A percentile compares a stretch with the other conserved stretches of the same genome.
Conservation (phyloP, 306 rosid species). For the Glycine soja region DNA sequence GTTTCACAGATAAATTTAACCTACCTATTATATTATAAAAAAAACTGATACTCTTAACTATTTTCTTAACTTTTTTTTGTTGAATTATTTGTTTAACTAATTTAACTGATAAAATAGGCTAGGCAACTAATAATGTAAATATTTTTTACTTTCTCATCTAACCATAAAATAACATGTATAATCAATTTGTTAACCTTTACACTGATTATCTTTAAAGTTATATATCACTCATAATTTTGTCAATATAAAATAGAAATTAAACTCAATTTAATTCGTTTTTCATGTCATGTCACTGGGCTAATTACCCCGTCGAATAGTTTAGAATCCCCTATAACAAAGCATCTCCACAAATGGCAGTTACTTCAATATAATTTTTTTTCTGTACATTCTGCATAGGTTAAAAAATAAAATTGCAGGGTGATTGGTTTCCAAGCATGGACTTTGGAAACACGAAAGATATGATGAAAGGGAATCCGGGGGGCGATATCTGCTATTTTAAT, state of each 20-base stretch:
- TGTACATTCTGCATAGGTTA: not conserved
- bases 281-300: not conserved
- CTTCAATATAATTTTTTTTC: not conserved
- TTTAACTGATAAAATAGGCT: too few species aligned
- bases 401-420: not conserved
- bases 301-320: not conserved
- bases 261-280: not conserved
- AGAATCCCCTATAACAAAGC: not conserved
- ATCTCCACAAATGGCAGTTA: conserved; percentile 15
- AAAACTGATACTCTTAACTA: too few species aligned
- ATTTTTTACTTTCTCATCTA: not conserved
- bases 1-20: not conserved
- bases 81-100: too few species aligned
- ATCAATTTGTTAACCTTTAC: too few species aligned
- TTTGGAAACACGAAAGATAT: not conserved
- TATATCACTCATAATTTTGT: too few species aligned
- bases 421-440: conserved; percentile 22
- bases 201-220: too few species aligned
- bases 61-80: too few species aligned
- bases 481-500: not conserved
- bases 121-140: not conserved
- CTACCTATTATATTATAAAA: not conserved
- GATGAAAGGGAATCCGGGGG: not conserved
- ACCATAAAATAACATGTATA: too few species aligned
- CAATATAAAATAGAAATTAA: too few species aligned